phyloP scores from a whole-genome alignment of 148 eudicot species.

The Cornus florida region DNA sequence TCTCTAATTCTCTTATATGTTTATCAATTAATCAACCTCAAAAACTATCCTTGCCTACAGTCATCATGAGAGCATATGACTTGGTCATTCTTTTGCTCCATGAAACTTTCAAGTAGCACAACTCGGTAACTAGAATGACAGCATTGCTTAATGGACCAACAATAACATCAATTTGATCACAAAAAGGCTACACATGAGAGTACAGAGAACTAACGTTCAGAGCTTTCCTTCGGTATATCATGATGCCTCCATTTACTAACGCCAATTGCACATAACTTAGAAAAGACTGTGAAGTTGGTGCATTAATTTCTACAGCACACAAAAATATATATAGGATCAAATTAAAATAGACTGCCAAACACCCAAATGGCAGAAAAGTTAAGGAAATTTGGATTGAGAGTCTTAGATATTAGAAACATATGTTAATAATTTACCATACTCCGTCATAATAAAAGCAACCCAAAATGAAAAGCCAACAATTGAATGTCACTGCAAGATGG shows the following conservation, averaged over 20 bases:
- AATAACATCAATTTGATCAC: neutral
- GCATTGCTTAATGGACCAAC: neutral
- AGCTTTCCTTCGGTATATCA: constrained; percentile 46
- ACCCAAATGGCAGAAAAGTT: too few relatives aligned
- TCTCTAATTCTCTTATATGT: too few relatives aligned
- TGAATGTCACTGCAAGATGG: too few relatives aligned
- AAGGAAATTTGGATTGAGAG: too few relatives aligned
- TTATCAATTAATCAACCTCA: too few relatives aligned
- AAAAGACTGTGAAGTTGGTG: constrained; percentile 87
- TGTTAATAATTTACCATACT: too few relatives aligned
- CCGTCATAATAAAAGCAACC: too few relatives aligned
- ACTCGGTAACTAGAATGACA: neutral
- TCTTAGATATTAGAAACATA: too few relatives aligned
- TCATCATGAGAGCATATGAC: neutral
- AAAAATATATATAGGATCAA: neutral
- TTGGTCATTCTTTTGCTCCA: neutral
- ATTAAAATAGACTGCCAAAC: too few relatives aligned
- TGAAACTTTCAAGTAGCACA: neutral
- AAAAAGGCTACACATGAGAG: constrained; percentile 9
- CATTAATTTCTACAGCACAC: constrained; percentile 64
- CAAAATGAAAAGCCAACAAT: too few relatives aligned
- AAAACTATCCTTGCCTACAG: neutral
- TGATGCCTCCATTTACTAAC: constrained; percentile 50
- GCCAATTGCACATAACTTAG: constrained; percentile 72
- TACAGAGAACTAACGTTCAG: constrained; percentile 52